Percentiles rank a stretch among this genome's conserved stretches.
phyloP scores from a whole-genome alignment of 768 basidiomycete genomes.

The Mycena capillaripes region DNA sequence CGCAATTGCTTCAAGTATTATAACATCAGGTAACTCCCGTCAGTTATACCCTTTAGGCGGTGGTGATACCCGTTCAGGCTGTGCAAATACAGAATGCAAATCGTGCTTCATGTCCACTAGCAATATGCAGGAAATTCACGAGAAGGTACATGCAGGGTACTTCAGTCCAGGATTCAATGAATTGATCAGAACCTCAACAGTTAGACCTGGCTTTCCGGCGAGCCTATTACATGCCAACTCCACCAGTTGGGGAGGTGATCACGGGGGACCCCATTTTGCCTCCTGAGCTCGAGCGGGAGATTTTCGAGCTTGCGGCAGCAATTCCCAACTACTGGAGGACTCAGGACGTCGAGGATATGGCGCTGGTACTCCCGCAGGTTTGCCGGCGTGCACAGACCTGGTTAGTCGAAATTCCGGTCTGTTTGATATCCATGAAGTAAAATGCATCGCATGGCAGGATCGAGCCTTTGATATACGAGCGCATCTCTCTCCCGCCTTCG shows the following conservation, averaged over 20 bases:
- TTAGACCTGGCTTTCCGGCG: not conserved
- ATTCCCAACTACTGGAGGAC: not conserved
- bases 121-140: too few species aligned
- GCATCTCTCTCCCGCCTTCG: constrained; percentile 48
- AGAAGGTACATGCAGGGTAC: too few species aligned
- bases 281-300: constrained; percentile 26
- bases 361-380: constrained; percentile 8
- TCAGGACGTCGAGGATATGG: constrained; percentile 11
- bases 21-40: too few species aligned
- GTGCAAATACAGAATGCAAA: too few species aligned
- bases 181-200: not conserved
- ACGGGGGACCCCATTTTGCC: constrained; percentile 24
- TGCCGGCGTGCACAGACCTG: constrained; percentile 18
- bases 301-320: constrained; percentile 23
- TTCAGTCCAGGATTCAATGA: too few species aligned
- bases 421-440: too few species aligned
- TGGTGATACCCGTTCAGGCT: too few species aligned
- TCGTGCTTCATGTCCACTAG: too few species aligned
- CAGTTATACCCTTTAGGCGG: too few species aligned
- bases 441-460: constrained; percentile 48
- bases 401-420: not conserved
- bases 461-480: constrained; percentile 54
- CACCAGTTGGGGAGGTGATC: not conserved
- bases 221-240: not conserved
- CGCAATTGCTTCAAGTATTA: too few species aligned